Evolutionary conservation across 2,329 filamentous ascomycete species (phyloP), one percentile per base, ranked within the genome.

Genomic region (Claviceps maximensis): DNA sequence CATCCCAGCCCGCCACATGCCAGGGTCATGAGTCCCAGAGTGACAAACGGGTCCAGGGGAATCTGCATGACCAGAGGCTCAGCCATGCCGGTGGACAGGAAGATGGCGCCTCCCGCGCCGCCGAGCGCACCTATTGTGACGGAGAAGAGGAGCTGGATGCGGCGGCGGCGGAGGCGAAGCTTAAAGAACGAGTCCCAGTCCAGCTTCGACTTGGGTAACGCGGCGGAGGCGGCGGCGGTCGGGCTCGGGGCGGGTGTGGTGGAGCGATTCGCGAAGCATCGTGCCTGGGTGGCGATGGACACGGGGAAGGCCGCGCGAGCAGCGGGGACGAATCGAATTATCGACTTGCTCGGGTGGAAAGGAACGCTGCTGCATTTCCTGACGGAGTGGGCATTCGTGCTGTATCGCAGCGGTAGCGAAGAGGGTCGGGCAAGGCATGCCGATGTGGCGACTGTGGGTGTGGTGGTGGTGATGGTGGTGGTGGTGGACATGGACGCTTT

Each of bases 101-200:
- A 64, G n/a, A 81, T 69, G 1, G 82, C 79, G 17, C 85, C 84
- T 1, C 70, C 73, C 2, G 76, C 73, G 1, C 87, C 85, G 55
- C 80, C 80, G 13, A 74, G 71, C 6, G 83, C 58, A 44, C 84
- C 83, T 36, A 79, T 80, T 36, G 81, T 66, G 51, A 89, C 74
- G 47, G 87, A 91, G 58, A 89, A 89, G 49, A 78, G 79, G 40
- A 95, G 79, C 66, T 91, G 89, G 73, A 90, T 86, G 62, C 87
- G 82, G 56, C 91, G 84, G 53, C 91, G 87, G 55, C 83, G 86
- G 62, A 89, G 86, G 63, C 91, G 89, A 55, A 97, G 83, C 66
- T 82, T 81, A 76, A 97, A 95, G 75, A 95, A 97, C 51, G 82
- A 83, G 73, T 96, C 85, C 91, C 91, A 97, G 71, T 89, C 80